Base-by-base conservation (phyloP, 129 eudicot genomes). In the Saposhnikovia divaricata region DNA sequence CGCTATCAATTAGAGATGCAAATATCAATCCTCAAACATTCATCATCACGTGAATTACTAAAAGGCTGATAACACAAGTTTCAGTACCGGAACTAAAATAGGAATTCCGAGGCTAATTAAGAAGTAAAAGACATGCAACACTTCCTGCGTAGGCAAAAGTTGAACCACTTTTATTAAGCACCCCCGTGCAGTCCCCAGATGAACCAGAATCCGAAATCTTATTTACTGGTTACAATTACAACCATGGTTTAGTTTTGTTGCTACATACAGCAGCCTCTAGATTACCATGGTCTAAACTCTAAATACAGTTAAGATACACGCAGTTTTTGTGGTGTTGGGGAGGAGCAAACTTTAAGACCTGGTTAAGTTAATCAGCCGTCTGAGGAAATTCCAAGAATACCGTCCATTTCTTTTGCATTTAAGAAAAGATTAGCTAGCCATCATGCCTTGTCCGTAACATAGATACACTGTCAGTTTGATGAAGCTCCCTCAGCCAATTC, bases 401-500 rank as follows among this genome's bases (percentile, higher is more conserved):
- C 15, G 73, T 68, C 40, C 14, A 4, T 25, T 68, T 25, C 21
- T 68, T 31, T 1, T 68, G 23, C 73, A 68, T 61, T n/a, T 15
- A 31, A 12, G 77, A 21, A 12, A 44, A 44, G 37, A 74, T 42
- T 25, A 42, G 21, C 37, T 6, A 42, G 53, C 14, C 38, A 39
- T 71, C 45, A 25, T n/a, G 34, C 69, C 69, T 61, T 61, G 69
- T n/a, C 34, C 13, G 47, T 38, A 10, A 14, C 50, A 21, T 71
- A 31, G 73, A 28, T 66, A 66, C 2, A 4, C 31, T 9, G 14
- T 74, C 40, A 45, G 78, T 31, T 45, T 25, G 57, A 75, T 75
- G 78, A 75, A 75, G 43, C 43, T 68, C 23, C 73, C 78, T 83
- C 88, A 6, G 90, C 84, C 45, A 94, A 79, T 66, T 92, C 90